Evolutionary conservation across 108 stramenopile species (phyloP).

Genomic region (Seminavis robusta): DNA sequence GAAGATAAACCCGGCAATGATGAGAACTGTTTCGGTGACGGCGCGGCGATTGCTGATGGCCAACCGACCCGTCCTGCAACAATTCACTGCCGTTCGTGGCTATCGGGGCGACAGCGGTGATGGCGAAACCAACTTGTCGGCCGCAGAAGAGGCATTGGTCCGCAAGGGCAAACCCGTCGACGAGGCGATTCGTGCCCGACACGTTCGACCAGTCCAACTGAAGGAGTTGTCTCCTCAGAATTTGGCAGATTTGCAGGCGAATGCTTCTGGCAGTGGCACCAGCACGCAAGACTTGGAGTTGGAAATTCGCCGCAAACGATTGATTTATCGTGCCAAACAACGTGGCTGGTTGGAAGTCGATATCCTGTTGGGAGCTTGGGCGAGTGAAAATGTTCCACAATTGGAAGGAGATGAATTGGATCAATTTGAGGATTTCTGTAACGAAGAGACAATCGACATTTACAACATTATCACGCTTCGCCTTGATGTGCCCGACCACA

Average conservation of each 20-base stretch:
- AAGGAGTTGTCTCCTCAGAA: conserved; percentile 22
- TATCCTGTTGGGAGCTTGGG: conserved; percentile 97
- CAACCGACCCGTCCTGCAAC: no score
- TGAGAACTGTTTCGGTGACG: no score
- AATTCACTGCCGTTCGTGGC: conserved; percentile 14
- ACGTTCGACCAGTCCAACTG: conserved; percentile 54
- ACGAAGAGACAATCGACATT: conserved; percentile 98
- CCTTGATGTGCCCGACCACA: conserved; percentile 69
- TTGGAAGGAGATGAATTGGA: conserved; percentile 76
- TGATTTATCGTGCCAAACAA: conserved; percentile 97
- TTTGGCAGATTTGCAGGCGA: neutral
- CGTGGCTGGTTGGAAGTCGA: conserved; percentile 99
- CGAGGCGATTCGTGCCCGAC: conserved; percentile 61
- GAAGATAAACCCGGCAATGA: no score
- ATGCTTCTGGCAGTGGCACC: neutral
- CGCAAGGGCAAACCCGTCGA: conserved; percentile 58
- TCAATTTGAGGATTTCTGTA: conserved; percentile 94
- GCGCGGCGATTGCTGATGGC: no score
- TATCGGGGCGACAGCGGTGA: conserved; percentile 80
- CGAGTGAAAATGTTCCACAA: conserved; percentile 79
- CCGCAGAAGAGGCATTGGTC: conserved; percentile 60
- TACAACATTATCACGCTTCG: conserved; percentile 95
- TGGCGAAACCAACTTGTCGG: conserved; percentile 22
- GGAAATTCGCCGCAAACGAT: conserved; percentile 80
- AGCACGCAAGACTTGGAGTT: conserved; percentile 41